A percentile compares a stretch with the other conserved stretches of the same genome.
Evolutionary conservation across 164 flowering plant species (phyloP).

Genomic region (Dillenia suffruticosa): DNA sequence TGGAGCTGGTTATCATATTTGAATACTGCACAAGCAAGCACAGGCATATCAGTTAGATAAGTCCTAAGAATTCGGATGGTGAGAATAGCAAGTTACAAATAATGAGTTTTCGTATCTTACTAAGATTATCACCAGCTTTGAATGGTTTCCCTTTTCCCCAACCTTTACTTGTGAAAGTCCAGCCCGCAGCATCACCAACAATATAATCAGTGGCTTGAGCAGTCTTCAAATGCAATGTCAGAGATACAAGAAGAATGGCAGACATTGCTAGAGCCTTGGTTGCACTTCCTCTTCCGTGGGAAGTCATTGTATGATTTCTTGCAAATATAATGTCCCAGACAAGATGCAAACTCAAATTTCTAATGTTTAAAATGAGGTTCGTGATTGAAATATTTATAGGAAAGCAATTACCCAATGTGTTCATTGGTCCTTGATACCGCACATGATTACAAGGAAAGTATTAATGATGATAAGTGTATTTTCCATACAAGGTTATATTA

Average conservation of each 20-base stretch:
- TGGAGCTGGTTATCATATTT: slow-evolving; percentile 14
- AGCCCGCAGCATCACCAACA: slow-evolving; percentile 20
- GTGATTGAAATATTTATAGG: no score
- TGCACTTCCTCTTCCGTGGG: slow-evolving; percentile 23
- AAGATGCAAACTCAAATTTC: no score
- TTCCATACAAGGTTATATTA: no score
- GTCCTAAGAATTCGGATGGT: no score
- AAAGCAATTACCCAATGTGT: no score
- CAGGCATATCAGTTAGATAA: no score
- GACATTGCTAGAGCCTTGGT: not conserved
- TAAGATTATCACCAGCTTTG: slow-evolving; percentile 20
- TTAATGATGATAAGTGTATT: no score
- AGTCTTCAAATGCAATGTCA: slow-evolving; percentile 1
- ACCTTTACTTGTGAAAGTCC: slow-evolving; percentile 11
- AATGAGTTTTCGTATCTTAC: slow-evolving; percentile 2
- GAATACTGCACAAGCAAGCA: slow-evolving; percentile 12
- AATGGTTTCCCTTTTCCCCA: slow-evolving; percentile 21
- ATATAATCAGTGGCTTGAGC: slow-evolving; percentile 10
- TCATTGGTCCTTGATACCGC: not conserved
- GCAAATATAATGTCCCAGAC: no score
- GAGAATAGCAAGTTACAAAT: not conserved
- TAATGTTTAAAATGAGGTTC: no score
- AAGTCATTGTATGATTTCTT: not conserved
- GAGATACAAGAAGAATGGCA: slow-evolving; percentile 1
- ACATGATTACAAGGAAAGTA: not conserved